A percentile compares a stretch with the other conserved stretches of the same genome.
These are phyloP conservation scores for Suillus occidentalis DNA, from an alignment of 768 basidiomycete species.

Conservation along the genomic window DNA sequence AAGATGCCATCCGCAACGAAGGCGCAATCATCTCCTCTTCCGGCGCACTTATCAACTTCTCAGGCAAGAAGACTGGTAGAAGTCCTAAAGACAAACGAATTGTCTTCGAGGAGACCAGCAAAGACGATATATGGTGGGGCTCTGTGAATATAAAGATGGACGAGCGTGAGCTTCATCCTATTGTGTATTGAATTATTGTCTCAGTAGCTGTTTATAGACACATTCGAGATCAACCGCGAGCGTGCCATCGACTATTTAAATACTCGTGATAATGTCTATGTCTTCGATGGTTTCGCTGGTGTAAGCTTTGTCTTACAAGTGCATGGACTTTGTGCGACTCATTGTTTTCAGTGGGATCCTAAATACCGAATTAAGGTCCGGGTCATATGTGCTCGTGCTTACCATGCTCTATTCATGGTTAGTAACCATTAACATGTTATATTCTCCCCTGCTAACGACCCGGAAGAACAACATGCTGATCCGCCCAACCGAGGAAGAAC, in stretches of 20 bases:
- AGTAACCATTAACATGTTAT: constrained; percentile 31
- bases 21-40: constrained; percentile 96
- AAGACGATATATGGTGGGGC: constrained; percentile 99
- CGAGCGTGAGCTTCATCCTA: constrained; percentile 61
- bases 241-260: constrained; percentile 99
- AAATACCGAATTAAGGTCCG: constrained; percentile 99
- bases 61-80: constrained; percentile 98
- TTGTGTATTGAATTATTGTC: background rate
- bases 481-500: constrained; percentile 93
- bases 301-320: constrained; percentile 39
- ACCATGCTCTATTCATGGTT: constrained; percentile 98
- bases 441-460: constrained; percentile 8
- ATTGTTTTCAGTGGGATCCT: constrained; percentile 81
- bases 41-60: constrained; percentile 99
- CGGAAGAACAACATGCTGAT: constrained; percentile 97
- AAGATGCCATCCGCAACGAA: constrained; percentile 98
- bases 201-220: constrained; percentile 53
- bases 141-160: constrained; percentile 99
- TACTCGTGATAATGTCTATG: constrained; percentile 97
- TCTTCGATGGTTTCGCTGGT: constrained; percentile 94
- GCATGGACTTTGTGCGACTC: background rate
- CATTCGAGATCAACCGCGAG: constrained; percentile 98
- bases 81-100: constrained; percentile 99
- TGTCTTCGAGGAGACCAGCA: constrained; percentile 94
- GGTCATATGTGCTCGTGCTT: constrained; percentile 96